Evolutionary conservation across 2,329 filamentous ascomycete species (phyloP).

Genomic region (Aspergillus jensenii): DNA sequence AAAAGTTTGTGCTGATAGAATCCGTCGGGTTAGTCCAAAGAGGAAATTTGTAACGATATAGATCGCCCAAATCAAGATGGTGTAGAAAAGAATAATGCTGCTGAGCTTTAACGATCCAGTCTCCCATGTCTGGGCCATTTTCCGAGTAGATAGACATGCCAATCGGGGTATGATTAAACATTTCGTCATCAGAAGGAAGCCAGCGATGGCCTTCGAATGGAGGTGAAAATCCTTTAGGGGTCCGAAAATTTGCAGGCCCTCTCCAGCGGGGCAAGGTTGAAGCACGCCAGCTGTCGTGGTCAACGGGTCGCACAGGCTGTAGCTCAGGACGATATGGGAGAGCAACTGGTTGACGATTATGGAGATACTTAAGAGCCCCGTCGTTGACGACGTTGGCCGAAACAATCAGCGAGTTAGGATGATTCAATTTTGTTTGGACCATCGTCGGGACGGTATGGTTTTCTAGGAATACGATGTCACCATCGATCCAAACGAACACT

Average conservation of each 20-base stretch:
- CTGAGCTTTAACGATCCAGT: slow-evolving; percentile 53
- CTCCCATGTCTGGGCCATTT: slow-evolving; percentile 44
- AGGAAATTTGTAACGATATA: slow-evolving; percentile 51
- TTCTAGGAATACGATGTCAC: slow-evolving; percentile 44
- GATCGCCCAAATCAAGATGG: slow-evolving; percentile 49
- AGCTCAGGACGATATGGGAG: slow-evolving; percentile 56
- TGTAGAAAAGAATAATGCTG: slow-evolving; percentile 49
- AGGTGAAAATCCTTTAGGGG: slow-evolving; percentile 26
- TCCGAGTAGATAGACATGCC: slow-evolving; percentile 49
- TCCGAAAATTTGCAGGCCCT: slow-evolving; percentile 30
- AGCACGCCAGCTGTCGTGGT: slow-evolving; percentile 30
- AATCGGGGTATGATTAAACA: slow-evolving; percentile 48
- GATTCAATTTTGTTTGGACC: slow-evolving; percentile 52
- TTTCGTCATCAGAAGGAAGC: slow-evolving; percentile 44
- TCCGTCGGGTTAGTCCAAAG: slow-evolving; percentile 49
- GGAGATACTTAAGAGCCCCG: slow-evolving; percentile 54
- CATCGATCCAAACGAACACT: slow-evolving; percentile 47
- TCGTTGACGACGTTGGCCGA: slow-evolving; percentile 60
- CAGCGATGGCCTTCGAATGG: slow-evolving; percentile 49
- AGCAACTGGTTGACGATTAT: slow-evolving; percentile 54
- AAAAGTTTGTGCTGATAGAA: slow-evolving; percentile 56
- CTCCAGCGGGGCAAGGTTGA: slow-evolving; percentile 36
- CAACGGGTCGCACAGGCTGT: slow-evolving; percentile 16
- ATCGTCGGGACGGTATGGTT: slow-evolving; percentile 53
- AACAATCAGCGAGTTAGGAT: slow-evolving; percentile 53